Evolutionary conservation across 768 basidiomycete genomes (phyloP), one percentile per base, ranked within the genome.

Genomic region (Aureoboletus auriporus): DNA sequence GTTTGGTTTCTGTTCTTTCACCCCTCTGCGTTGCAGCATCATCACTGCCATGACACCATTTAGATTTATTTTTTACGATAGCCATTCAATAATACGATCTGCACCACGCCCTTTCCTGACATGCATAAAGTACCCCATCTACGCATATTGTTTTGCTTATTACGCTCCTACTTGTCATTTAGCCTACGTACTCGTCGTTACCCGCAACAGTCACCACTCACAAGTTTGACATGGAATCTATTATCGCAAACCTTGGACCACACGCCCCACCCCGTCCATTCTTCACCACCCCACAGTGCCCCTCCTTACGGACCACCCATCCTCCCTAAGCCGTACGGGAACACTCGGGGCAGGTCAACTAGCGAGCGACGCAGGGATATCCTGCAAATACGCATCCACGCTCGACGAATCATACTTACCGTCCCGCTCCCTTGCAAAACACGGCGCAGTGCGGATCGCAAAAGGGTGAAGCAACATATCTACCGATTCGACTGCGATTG

Each of bases 231-330:
- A 40, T 23, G 20, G 20, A 23, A 13, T 31, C 23, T 9, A 26
- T 50, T 37, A 66, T 28, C 47, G 50, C 14, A 53, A 9, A n/a
- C 13, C 20, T 39, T 80, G 72, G 14, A 83, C 63, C 28, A 63
- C 58, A 44, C 69, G 69, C 38, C 82, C 84, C 4, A 87, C 74
- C 13, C 73, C 72, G 52, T 91, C 88, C 45, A 69, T 75, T 0
- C 93, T 93, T 92, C 93, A 95, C 57, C 89, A 89, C 1, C 91
- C 89, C 0, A 92, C 82, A 23, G 95, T 58, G 55, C 87, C 91
- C 29, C 88, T 69, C 2, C 93, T 93, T 0, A 93, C 72, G 0
- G 91, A 89, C 92, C 90, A 94, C 6, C 80, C 81, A 42, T 79
- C 78, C 1, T 64, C 68, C 3, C 67, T 72, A 1, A 56, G 39